Evolutionary conservation across 1,284 basidiomycete genomes (phyloP).

Genomic region (Fomitopsis pinicola): DNA sequence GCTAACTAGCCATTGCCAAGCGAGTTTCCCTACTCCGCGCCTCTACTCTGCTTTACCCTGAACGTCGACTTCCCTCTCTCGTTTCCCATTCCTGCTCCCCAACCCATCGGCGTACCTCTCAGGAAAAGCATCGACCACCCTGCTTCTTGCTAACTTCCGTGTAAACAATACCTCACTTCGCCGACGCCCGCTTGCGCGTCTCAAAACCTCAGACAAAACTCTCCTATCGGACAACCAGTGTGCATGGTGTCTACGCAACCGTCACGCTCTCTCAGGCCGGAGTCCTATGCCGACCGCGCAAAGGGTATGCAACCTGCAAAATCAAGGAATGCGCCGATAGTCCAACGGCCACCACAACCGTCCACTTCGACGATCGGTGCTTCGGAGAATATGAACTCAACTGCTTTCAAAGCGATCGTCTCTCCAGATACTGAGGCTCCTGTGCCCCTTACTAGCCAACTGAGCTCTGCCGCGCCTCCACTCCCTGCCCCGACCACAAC

Average conservation of each 20-base stretch:
- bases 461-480: conserved; percentile 7
- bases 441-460: conserved; percentile 7
- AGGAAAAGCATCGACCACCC: no score
- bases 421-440: conserved; percentile 8
- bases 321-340: conserved; percentile 5
- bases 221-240: background rate
- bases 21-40: no score
- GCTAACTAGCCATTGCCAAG: no score
- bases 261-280: conserved; percentile 27
- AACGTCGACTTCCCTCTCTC: no score
- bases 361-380: conserved; percentile 13
- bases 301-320: conserved; percentile 34
- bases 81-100: no score
- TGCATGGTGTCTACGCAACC: conserved; percentile 35
- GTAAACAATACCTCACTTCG: background rate
- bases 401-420: conserved; percentile 14
- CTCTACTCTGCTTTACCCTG: no score
- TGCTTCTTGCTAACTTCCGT: no score
- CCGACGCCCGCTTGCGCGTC: conserved; percentile 1
- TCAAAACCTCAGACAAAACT: background rate
- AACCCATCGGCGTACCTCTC: no score
- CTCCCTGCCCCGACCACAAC: conserved; percentile 6
- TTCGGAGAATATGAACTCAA: conserved; percentile 7
- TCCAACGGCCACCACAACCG: conserved; percentile 12
- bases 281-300: conserved; percentile 60